Conservation (phyloP, 192 early-diverging fungal species). For the Paraglomus brasilianum region DNA sequence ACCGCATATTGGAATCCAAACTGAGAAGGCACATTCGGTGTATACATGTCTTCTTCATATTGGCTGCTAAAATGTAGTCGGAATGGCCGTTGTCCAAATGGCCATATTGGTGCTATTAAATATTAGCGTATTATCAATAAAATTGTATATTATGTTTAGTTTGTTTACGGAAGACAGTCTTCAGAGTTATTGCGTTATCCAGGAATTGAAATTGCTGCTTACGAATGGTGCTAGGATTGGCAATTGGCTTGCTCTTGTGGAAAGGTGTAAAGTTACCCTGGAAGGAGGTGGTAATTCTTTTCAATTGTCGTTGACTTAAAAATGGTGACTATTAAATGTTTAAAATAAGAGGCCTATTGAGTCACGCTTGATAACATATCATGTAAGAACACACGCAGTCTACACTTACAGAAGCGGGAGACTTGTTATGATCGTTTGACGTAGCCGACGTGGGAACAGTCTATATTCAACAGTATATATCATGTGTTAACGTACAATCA, state of each 20-base stretch:
- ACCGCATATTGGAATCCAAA: slow-evolving; percentile 40
- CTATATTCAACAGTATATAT: slow-evolving; percentile 22
- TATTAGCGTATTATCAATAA: slow-evolving; percentile 1
- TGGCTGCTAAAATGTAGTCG: slow-evolving; percentile 50
- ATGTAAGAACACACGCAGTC: background rate
- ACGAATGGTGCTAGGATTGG: slow-evolving; percentile 42
- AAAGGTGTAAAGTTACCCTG: slow-evolving; percentile 49
- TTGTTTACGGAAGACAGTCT: background rate
- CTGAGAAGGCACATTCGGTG: slow-evolving; percentile 41
- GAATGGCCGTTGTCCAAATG: slow-evolving; percentile 52
- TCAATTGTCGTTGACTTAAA: slow-evolving; percentile 32
- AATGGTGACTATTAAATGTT: slow-evolving; percentile 31
- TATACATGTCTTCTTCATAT: slow-evolving; percentile 53
- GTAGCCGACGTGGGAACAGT: slow-evolving; percentile 11
- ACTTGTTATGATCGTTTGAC: slow-evolving; percentile 29
- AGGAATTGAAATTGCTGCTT: too few relatives aligned
- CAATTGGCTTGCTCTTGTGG: slow-evolving; percentile 39
- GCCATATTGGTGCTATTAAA: slow-evolving; percentile 53
- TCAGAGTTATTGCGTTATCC: too few relatives aligned
- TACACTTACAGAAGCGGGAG: slow-evolving; percentile 25
- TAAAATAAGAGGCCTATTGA: background rate
- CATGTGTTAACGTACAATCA: slow-evolving; percentile 35
- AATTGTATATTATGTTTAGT: background rate
- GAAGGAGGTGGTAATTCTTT: slow-evolving; percentile 34
- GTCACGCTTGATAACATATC: background rate